Percentiles rank a stretch among this genome's conserved stretches.
Evolutionary conservation across 441 rosid genomes (phyloP).

Genomic region (Sinapis alba): DNA sequence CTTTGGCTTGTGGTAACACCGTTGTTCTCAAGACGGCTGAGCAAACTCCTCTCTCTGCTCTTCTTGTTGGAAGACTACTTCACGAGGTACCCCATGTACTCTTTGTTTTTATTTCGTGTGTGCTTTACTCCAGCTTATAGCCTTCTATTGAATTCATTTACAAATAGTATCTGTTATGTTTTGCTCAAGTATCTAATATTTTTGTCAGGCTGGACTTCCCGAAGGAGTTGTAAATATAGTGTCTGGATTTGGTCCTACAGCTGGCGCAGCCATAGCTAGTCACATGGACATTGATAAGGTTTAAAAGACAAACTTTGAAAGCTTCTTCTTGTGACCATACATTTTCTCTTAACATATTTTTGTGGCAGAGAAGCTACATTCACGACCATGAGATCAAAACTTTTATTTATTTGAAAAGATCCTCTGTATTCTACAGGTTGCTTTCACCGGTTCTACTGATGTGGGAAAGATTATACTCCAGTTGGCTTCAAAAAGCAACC

Average conservation of each 20-base stretch:
- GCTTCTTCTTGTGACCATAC: neutral
- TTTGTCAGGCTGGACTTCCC: conserved; percentile 77
- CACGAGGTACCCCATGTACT: conserved; percentile 47
- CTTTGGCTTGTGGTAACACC: conserved; percentile 72
- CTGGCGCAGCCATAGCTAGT: conserved; percentile 77
- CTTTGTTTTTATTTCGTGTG: neutral
- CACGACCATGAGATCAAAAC: neutral
- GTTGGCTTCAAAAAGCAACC: conserved; percentile 68
- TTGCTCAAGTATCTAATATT: conserved; percentile 5
- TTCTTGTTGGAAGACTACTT: conserved; percentile 48
- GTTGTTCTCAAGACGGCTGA: conserved; percentile 71
- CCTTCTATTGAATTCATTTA: neutral
- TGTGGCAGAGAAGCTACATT: too few relatives aligned
- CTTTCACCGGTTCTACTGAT: conserved; percentile 74
- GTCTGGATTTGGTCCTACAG: conserved; percentile 70
- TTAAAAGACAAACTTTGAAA: neutral
- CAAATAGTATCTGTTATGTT: neutral
- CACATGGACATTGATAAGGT: conserved; percentile 89
- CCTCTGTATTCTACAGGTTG: conserved; percentile 47
- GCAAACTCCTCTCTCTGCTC: conserved; percentile 70
- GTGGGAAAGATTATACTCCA: conserved; percentile 62
- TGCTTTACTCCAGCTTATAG: neutral
- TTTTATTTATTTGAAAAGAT: neutral
- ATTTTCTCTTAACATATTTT: neutral
- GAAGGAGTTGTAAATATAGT: conserved; percentile 76